Evolutionary conservation across 2,329 filamentous ascomycete species (phyloP).

Genomic region (Calonectria leucothoes): DNA sequence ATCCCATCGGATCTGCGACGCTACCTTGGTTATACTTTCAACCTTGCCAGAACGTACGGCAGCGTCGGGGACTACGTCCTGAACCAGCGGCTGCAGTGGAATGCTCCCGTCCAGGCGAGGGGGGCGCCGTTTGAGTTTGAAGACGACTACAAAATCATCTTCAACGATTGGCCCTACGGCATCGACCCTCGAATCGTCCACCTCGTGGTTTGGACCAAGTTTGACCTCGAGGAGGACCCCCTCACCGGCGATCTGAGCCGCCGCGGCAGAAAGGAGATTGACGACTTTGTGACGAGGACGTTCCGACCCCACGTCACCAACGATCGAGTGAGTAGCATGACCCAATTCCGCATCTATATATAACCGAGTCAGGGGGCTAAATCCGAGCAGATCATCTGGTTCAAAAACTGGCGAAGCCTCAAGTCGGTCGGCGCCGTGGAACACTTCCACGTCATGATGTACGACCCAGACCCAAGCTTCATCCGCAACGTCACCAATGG

Average conservation of each 20-base stretch:
- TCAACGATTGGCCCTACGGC: slow-evolving; percentile 96
- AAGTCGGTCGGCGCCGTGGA: slow-evolving; percentile 90
- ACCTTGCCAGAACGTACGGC: slow-evolving; percentile 75
- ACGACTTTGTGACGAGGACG: slow-evolving; percentile 74
- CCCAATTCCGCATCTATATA: not conserved
- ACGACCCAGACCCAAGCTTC: slow-evolving; percentile 77
- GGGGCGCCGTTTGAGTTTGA: slow-evolving; percentile 56
- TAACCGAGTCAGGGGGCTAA: not conserved
- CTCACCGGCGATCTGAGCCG: slow-evolving; percentile 75
- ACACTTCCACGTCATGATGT: slow-evolving; percentile 95
- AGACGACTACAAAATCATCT: slow-evolving; percentile 77
- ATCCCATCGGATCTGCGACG: slow-evolving; percentile 80
- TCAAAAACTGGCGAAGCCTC: slow-evolving; percentile 84
- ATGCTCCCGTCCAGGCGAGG: slow-evolving; percentile 50
- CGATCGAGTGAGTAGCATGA: slow-evolving; percentile 60
- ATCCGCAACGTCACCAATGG: slow-evolving; percentile 77
- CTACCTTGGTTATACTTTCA: slow-evolving; percentile 78
- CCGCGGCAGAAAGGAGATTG: slow-evolving; percentile 71
- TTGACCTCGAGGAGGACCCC: slow-evolving; percentile 77
- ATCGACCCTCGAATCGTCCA: slow-evolving; percentile 83
- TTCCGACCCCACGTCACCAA: slow-evolving; percentile 68
- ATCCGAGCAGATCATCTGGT: slow-evolving; percentile 52
- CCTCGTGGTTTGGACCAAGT: slow-evolving; percentile 94
- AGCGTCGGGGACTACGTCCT: slow-evolving; percentile 84
- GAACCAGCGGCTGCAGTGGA: slow-evolving; percentile 77